phyloP scores from a whole-genome alignment of 257 asterid species.

The Paulownia fortunei region DNA sequence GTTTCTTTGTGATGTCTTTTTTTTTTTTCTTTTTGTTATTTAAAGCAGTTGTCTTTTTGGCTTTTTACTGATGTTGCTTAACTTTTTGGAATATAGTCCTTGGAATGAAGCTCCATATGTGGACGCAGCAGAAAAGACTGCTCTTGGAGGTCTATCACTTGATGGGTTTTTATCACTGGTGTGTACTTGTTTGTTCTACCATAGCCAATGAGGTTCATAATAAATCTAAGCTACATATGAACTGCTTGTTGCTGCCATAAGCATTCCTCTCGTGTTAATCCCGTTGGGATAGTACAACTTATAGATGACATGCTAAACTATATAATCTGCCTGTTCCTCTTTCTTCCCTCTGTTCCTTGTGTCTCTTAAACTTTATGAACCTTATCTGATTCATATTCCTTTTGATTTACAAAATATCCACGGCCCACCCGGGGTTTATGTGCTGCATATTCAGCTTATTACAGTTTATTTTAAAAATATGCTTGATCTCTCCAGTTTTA shows the following conservation, averaged over 20 bases:
- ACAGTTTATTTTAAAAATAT: neutral
- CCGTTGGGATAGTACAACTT: neutral
- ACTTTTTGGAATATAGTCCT: conserved; percentile 60
- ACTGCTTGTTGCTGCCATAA: conserved; percentile 4
- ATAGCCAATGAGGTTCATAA: neutral
- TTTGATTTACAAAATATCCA: neutral
- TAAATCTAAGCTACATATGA: neutral
- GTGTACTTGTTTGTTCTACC: conserved; percentile 28
- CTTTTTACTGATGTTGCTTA: conserved; percentile 15
- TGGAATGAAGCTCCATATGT: conserved; percentile 88
- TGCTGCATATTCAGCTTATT: neutral
- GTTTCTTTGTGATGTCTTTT: conserved; percentile 9
- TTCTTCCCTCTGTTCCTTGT: neutral
- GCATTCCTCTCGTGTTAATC: conserved; percentile 5
- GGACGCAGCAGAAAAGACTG: conserved; percentile 85
- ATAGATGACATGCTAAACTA: neutral
- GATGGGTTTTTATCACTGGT: conserved; percentile 93
- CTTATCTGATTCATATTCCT: neutral
- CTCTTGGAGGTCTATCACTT: conserved; percentile 81
- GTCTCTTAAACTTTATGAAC: conserved; percentile 1
- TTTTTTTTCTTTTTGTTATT: neutral
- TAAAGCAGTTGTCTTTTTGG: neutral
- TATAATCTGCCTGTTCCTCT: neutral
- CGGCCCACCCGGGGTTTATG: neutral
- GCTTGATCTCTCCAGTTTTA: neutral